A percentile compares a stretch with the other conserved stretches of the same genome.
phyloP scores from a whole-genome alignment of 2,329 filamentous ascomycete genomes.

The Incumbomyces delicatus region DNA sequence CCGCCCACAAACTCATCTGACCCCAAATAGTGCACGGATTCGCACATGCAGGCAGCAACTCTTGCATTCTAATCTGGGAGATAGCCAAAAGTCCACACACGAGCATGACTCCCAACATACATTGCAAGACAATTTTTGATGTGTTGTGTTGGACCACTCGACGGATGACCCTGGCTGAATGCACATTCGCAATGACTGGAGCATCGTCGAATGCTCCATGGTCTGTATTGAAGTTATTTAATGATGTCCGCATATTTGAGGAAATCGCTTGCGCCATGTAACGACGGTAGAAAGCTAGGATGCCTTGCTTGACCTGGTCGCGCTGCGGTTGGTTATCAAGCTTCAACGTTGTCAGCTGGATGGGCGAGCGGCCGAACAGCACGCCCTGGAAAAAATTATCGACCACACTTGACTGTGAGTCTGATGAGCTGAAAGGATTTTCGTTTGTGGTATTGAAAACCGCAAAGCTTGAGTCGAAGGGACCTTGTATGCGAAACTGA shows the following conservation, averaged over 20 bases:
- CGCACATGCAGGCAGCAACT: constrained; percentile 7
- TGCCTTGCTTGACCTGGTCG: neutral
- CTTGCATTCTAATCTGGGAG: neutral
- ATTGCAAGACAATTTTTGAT: constrained; percentile 13
- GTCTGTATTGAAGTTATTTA: constrained; percentile 1
- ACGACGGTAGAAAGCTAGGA: constrained; percentile 13
- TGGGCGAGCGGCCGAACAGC: constrained; percentile 10
- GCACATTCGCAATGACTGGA: too few relatives aligned
- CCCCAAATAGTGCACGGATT: constrained; percentile 18
- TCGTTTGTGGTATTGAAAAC: constrained; percentile 12
- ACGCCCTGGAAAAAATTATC: constrained; percentile 18
- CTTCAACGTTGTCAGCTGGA: neutral
- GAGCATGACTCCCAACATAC: constrained; percentile 12
- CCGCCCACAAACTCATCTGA: constrained; percentile 8
- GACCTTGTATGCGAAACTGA: constrained; percentile 9
- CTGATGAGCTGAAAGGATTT: neutral
- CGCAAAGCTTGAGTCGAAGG: constrained; percentile 11
- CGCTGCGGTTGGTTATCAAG: neutral
- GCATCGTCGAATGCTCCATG: too few relatives aligned
- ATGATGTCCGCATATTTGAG: constrained; percentile 11
- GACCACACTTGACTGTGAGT: neutral
- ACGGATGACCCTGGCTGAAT: too few relatives aligned
- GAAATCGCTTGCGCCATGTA: constrained; percentile 21
- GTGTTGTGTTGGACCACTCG: constrained; percentile 9
- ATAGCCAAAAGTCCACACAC: constrained; percentile 5